Evolutionary conservation across 2,329 filamentous ascomycete genomes (phyloP).

Genomic region (Ophiostoma perfectum): DNA sequence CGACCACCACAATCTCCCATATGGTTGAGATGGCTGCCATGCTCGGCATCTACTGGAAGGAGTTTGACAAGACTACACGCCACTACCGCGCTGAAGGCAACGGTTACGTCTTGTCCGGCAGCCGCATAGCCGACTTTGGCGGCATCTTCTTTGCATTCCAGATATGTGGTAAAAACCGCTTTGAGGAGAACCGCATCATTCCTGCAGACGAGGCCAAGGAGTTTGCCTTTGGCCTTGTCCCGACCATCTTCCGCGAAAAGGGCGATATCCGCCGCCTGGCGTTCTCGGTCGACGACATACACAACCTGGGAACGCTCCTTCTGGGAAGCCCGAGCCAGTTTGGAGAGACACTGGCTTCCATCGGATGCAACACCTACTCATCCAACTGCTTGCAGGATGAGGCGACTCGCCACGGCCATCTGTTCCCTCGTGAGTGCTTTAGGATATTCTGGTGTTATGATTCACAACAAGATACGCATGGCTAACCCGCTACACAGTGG

Average conservation of each 20-base stretch:
- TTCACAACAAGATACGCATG: too few relatives aligned
- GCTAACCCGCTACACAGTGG: slow-evolving; percentile 36
- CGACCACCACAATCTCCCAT: slow-evolving; percentile 52
- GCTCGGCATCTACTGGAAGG: slow-evolving; percentile 54
- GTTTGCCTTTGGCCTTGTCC: slow-evolving; percentile 51
- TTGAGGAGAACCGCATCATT: slow-evolving; percentile 47
- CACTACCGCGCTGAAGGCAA: slow-evolving; percentile 53
- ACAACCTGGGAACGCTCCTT: slow-evolving; percentile 41
- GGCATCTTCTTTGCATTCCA: slow-evolving; percentile 54
- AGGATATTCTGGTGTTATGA: neutral
- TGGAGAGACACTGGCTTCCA: slow-evolving; percentile 46
- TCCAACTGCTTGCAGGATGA: slow-evolving; percentile 41
- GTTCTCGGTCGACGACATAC: slow-evolving; percentile 38
- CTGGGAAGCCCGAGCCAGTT: slow-evolving; percentile 48
- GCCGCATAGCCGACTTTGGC: slow-evolving; percentile 45
- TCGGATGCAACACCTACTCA: slow-evolving; percentile 51
- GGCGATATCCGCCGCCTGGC: slow-evolving; percentile 38
- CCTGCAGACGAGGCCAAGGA: slow-evolving; percentile 50
- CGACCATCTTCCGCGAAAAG: slow-evolving; percentile 46
- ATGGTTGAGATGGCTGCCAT: slow-evolving; percentile 50
- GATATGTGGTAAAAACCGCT: slow-evolving; percentile 44
- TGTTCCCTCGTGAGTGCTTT: slow-evolving; percentile 45
- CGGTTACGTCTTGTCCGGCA: slow-evolving; percentile 47
- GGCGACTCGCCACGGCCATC: slow-evolving; percentile 40
- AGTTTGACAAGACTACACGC: slow-evolving; percentile 48